These are phyloP conservation scores for Cladorrhinum sp. DNA, from an alignment of 2,329 filamentous ascomycete species.

Conservation along the genomic window DNA sequence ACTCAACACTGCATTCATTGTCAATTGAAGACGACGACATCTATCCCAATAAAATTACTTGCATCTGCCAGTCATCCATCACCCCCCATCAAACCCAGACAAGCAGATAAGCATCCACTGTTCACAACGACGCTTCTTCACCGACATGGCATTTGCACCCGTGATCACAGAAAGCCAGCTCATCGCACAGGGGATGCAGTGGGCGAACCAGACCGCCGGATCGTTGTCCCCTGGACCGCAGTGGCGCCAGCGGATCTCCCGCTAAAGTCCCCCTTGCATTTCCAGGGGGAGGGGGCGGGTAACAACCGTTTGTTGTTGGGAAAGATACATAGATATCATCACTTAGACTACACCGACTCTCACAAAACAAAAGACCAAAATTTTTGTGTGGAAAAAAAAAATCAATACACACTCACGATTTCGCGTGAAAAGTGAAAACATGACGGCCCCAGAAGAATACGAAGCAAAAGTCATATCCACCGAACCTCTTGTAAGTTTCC, in stretches of 20 bases:
- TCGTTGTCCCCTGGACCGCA: background rate
- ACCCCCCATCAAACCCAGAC: background rate
- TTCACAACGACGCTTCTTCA: background rate
- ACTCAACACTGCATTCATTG: background rate
- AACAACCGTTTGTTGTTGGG: no score
- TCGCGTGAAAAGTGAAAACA: no score
- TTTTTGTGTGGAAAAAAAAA: no score
- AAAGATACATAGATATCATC: no score
- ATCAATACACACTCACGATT: no score
- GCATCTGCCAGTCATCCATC: no score
- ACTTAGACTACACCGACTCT: no score
- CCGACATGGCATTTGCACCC: background rate
- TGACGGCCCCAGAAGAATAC: slow-evolving; percentile 13
- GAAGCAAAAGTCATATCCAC: slow-evolving; percentile 23
- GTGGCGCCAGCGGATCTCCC: slow-evolving; percentile 8
- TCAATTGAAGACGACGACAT: no score
- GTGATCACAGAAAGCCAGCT: slow-evolving; percentile 8
- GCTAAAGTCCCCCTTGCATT: background rate
- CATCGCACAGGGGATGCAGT: slow-evolving; percentile 15
- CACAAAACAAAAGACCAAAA: no score
- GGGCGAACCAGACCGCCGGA: slow-evolving; percentile 4
- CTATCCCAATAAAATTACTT: no score
- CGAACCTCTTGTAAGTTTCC: slow-evolving; percentile 27
- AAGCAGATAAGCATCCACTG: background rate
- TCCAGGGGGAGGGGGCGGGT: no score